A percentile compares a stretch with the other conserved stretches of the same genome.
Evolutionary conservation across 176 grass and related monocot genomes (phyloP).

Genomic region (Hordeum vulgare): DNA sequence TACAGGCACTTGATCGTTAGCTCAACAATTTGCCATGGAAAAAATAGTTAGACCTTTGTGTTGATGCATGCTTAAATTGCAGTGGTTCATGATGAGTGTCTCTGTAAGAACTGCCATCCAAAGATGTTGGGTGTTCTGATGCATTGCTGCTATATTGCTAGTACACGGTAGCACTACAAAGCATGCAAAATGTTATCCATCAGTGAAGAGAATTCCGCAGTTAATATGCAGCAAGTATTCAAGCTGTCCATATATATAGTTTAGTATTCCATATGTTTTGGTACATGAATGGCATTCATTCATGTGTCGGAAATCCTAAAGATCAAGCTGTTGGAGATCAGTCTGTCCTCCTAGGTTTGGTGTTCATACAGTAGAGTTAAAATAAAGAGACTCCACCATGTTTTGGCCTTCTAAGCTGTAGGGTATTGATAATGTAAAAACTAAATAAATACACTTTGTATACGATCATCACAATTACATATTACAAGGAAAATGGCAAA

Average conservation of each 20-base stretch:
- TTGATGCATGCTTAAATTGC: neutral
- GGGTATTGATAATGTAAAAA: neutral
- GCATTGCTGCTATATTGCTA: neutral
- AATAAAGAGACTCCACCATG: neutral
- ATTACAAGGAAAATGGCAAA: neutral
- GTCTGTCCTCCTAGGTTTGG: neutral
- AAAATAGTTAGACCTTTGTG: neutral
- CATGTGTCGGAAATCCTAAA: neutral
- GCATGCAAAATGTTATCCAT: neutral
- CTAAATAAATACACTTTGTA: neutral
- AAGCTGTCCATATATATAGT: neutral
- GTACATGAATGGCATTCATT: neutral
- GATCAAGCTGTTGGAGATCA: neutral
- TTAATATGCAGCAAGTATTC: neutral
- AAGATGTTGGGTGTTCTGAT: neutral
- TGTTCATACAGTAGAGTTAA: neutral
- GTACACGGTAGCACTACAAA: neutral
- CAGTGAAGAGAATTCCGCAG: neutral
- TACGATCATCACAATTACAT: rapidly evolving
- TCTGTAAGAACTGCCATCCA: neutral
- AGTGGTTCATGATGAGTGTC: neutral
- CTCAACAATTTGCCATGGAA: neutral
- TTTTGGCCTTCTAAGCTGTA: neutral
- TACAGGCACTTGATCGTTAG: neutral
- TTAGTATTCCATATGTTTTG: neutral